Base-by-base conservation (phyloP, 306 rosid genomes). In the Gastrolobium bilobum region DNA sequence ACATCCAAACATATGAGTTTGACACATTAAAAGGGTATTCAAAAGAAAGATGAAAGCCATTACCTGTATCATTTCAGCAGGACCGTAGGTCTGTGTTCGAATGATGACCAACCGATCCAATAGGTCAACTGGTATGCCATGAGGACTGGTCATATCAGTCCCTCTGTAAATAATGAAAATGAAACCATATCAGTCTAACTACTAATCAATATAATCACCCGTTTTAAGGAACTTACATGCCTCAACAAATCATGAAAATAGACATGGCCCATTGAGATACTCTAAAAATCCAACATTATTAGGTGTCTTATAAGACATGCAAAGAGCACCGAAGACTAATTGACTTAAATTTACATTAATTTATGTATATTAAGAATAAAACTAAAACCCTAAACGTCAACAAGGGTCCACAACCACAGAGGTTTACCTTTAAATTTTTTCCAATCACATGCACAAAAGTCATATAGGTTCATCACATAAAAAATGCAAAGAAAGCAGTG, bases 41-140 rank as follows among this genome's bases (percentile, higher is more conserved):
- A 0, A 53, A 70, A 72, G 57, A 61, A 5, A 43, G 64, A 67
- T 42, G 68, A 48, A 43, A 77, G 38, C 20, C 14, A 33, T 15
- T 79, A 91, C 99, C 98, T 91, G 95, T 80, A 95, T 95, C 97
- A 87, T 95, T 86, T 93, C 98, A 58, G 96, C 98, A 71, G 93
- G 97, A 82, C 89, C 96, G 51, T 90, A 95, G 20, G 85, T 88
- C 65, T 89, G 92, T 15, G 97, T 95, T 73, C 94, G 88, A 78
- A 95, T 89, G 79, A 95, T 95, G 76, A 86, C 96, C 83, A 95
- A 79, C 56, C 97, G 90, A 84, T 95, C 99, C 86, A 95, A 79
- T 73, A 95, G 91, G 88, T 93, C 96, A 5, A 93, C 94, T 14
- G 99, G 99, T 85, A 95, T 91, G 81, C 99, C 99, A 79, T 95